Percentiles rank a stretch among this genome's conserved stretches.
phyloP scores from a whole-genome alignment of 768 basidiomycete genomes.

The Rhodosporidiobolus sp. region DNA sequence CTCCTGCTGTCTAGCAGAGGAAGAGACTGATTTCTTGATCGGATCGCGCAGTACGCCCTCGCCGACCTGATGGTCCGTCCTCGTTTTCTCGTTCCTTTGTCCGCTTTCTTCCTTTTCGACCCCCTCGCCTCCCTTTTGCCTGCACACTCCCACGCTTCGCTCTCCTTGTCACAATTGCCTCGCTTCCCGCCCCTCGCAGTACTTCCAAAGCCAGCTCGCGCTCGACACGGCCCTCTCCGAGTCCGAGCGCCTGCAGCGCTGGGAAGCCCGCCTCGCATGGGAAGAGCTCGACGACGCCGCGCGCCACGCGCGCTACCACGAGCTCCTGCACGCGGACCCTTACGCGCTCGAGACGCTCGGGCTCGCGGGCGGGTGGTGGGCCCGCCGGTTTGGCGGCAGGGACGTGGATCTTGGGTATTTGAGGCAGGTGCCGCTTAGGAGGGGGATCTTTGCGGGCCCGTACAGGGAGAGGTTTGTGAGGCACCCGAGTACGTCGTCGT shows the following conservation, averaged over 20 bases:
- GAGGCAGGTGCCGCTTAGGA: constrained; percentile 11
- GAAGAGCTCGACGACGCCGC: constrained; percentile 20
- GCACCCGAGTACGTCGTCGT: constrained; percentile 1
- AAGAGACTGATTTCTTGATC: neutral
- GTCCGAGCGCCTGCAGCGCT: constrained; percentile 14
- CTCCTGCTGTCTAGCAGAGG: neutral
- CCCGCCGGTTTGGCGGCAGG: constrained; percentile 6
- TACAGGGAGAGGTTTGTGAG: constrained; percentile 15
- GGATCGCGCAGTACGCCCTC: constrained; percentile 16
- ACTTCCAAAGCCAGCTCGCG: constrained; percentile 33
- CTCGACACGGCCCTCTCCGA: constrained; percentile 18
- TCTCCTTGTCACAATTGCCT: neutral
- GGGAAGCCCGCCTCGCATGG: constrained; percentile 28
- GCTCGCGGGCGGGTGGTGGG: constrained; percentile 30
- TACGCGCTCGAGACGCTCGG: constrained; percentile 15
- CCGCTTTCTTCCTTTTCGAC: neutral
- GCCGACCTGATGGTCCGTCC: constrained; percentile 27
- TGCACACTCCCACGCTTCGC: neutral
- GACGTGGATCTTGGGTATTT: constrained; percentile 29
- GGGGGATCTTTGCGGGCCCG: constrained; percentile 23
- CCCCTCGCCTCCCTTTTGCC: neutral
- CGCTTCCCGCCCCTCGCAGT: neutral
- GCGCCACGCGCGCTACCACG: constrained; percentile 6
- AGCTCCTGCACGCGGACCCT: neutral
- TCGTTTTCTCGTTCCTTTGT: too few species aligned